These are phyloP conservation scores for Tothia fuscella DNA, from an alignment of 2,329 filamentous ascomycete genomes.

Conservation along the genomic window DNA sequence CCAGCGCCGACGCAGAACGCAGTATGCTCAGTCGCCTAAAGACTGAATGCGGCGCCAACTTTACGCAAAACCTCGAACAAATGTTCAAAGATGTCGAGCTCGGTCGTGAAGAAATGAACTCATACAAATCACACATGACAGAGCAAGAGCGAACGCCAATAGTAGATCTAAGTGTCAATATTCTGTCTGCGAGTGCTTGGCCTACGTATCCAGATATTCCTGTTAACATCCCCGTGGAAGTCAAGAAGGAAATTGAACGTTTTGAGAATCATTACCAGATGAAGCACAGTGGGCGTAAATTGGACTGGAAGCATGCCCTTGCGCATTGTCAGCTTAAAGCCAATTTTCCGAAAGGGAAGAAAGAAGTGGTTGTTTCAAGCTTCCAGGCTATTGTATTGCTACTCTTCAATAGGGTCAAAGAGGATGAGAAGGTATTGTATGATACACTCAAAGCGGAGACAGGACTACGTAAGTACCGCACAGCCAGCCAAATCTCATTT, in stretches of 20 bases:
- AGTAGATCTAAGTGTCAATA: constrained; percentile 72
- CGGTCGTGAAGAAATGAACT: constrained; percentile 81
- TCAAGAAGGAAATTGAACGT: constrained; percentile 62
- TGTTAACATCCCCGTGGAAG: constrained; percentile 62
- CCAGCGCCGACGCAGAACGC: constrained; percentile 87
- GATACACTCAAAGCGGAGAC: constrained; percentile 62
- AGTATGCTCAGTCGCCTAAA: constrained; percentile 90
- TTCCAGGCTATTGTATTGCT: constrained; percentile 87
- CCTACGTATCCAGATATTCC: constrained; percentile 73
- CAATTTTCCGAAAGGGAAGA: constrained; percentile 63
- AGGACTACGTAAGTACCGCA: constrained; percentile 47
- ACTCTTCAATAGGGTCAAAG: constrained; percentile 66
- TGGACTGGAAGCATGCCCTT: constrained; percentile 89
- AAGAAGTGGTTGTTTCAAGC: constrained; percentile 81
- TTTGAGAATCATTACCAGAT: constrained; percentile 79
- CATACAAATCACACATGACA: constrained; percentile 61
- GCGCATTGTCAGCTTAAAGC: constrained; percentile 81
- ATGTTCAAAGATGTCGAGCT: constrained; percentile 99
- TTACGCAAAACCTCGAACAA: constrained; percentile 93
- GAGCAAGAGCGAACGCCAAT: constrained; percentile 44
- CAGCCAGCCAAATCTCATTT: not conserved
- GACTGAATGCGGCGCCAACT: constrained; percentile 83
- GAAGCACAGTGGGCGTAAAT: constrained; percentile 77
- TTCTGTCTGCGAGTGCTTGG: constrained; percentile 88
- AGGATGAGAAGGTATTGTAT: constrained; percentile 58